Conservation (phyloP, 192 early-diverging fungal genomes). For the Linnemannia elongata region DNA sequence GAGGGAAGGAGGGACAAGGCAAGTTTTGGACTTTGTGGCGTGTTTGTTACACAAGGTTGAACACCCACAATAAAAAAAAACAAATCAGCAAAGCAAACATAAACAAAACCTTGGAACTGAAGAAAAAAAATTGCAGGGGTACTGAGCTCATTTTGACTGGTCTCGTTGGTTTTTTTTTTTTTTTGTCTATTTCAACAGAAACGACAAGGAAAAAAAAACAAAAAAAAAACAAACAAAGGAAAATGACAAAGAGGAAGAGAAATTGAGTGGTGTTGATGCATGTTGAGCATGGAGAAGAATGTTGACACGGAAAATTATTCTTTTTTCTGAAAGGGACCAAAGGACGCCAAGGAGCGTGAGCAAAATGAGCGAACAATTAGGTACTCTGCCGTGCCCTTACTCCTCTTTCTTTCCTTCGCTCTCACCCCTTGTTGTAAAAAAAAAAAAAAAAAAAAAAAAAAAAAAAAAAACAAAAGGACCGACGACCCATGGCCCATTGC, state of each 20-base stretch:
- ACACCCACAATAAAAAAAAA: background rate
- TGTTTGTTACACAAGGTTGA: conserved; percentile 11
- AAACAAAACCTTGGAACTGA: background rate
- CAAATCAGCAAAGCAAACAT: background rate
- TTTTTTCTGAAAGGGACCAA: background rate
- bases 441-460: background rate
- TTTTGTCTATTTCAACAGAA: background rate
- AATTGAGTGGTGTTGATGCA: background rate
- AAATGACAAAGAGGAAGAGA: background rate
- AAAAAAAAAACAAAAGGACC: background rate
- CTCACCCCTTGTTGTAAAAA: background rate
- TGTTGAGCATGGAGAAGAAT: conserved; percentile 2
- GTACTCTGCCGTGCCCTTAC: background rate
- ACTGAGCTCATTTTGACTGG: background rate
- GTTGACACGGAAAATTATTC: conserved; percentile 6
- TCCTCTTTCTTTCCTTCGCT: background rate
- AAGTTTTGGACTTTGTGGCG: background rate
- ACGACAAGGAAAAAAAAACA: background rate
- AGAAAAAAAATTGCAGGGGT: conserved; percentile 6
- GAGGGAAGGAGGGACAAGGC: background rate
- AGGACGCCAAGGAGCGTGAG: conserved; percentile 4
- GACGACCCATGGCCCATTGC: background rate
- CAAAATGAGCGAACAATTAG: background rate
- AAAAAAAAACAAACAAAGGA: background rate
- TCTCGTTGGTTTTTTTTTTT: background rate